Base-by-base conservation (phyloP, 345 rosid genomes). In the Aquilaria sinensis region DNA sequence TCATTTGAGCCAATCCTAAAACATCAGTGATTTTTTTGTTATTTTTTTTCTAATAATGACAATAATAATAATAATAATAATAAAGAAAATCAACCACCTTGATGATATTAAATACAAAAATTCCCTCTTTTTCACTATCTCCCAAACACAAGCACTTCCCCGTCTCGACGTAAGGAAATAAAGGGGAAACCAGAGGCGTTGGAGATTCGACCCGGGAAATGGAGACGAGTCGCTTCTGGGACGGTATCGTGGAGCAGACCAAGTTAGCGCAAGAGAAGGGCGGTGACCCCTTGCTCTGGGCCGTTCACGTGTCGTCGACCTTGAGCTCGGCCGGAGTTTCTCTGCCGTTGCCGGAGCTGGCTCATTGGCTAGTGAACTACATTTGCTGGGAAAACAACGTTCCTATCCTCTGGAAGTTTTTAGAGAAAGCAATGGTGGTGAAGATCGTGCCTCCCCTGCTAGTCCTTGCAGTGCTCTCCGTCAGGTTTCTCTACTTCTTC, bases 351-450 rank as follows among this genome's bases (percentile, higher is more conserved):
- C 29, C 85, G 47, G 96, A 85, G 65, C 68, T 90, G 14, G 96
- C 97, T 2, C 81, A 81, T 37, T 65, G 81, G 32, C 60, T 94
- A 56, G 97, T 88, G 34, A 82, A 85, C 13, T 84, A 87, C 83
- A 82, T 88, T 79, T 87, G 87, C 68, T 90, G 92, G 85, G 99
- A 85, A 5, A 88, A 94, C 63, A 85, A 88, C 75, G 80, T 86
- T 37, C 96, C 99, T 12, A 58, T 82, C 64, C 64, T 80, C 52
- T 94, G 99, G 99, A 94, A 94, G 87, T 82, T 94, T 55, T 82
- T 94, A 37, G 99, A 91, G 61, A 81, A 84, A 69, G 91, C 97
- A 32, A 71, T 94, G 74, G 57, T 77, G 33, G 51, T 81, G 49
- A 82, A 79, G 58, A 76, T 94, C 50, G 96, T 75, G 59, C 87